Base-by-base conservation (phyloP, 352 stramenopile species). In the Globisporangium spinosum region DNA sequence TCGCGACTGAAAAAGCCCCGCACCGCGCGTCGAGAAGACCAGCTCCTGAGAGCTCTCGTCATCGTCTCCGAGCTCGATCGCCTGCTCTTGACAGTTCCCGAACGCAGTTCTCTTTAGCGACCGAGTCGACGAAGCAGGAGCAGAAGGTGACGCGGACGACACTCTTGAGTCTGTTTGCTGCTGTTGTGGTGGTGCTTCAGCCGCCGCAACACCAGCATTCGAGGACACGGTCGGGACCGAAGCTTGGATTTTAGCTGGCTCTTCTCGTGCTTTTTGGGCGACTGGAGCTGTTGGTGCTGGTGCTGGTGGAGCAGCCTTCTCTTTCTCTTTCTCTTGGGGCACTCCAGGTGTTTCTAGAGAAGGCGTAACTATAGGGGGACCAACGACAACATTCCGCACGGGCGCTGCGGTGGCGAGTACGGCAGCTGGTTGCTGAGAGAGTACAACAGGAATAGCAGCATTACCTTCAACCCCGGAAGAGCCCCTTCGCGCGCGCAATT, bases 1-100 rank as follows among this genome's bases (percentile, higher is more conserved):
- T 27, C 82, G 72, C 4, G 80, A 80, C 67, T 76, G 72, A 38
- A 80, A 82, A 32, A 69, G 56, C 10, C 34, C 32, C 7, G 32
- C 20, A 2, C 34, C 59, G 34, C 25, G 23, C 0, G 29, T 32
- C 3, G 59, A 43, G 5, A 47, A 40, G 5, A 49, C 17, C 22
- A 69, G 27, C 8, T 65, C 49, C 12, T 40, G 23, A 29, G 43
- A 51, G 17, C 45, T 58, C 12, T 68, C 65, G 40, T 63, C 49
- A 3, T 75, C 64, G 20, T 70, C 67, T 5, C 67, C 67, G 38
- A 68, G 59, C 17, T 75, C 73, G 22, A 69, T 61, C 6, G 35
- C 45, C 20, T 63, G 53, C 27, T 47, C 49, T 27, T 70, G 17
- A 22, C 27, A 53, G 15, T 35, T 27, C 3, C 63, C 63, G 23